Percentiles rank a stretch among this genome's conserved stretches.
These are phyloP conservation scores for Leccinum truebloodii DNA, from an alignment of 768 basidiomycete genomes.

Conservation along the genomic window DNA sequence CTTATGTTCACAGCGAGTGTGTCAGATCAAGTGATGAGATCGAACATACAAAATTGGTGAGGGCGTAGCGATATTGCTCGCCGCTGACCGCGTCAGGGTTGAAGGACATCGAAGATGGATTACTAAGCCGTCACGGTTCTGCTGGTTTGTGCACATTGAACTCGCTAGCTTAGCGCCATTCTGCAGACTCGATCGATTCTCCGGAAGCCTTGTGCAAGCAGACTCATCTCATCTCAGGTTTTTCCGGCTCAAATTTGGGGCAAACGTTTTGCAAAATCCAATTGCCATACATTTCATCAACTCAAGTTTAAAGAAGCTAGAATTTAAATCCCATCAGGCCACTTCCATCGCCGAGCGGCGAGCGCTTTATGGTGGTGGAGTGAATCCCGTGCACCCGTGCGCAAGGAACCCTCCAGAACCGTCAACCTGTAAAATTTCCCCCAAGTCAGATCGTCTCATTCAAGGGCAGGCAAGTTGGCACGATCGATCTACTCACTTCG, in stretches of 20 bases:
- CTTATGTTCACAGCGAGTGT: no score
- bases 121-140: no score
- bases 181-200: no score
- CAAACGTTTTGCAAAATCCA: neutral
- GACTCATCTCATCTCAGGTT: no score
- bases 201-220: no score
- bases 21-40: neutral
- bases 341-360: neutral
- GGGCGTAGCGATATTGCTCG: slow-evolving; percentile 80
- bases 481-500: neutral
- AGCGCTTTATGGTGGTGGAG: no score
- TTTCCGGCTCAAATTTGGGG: neutral
- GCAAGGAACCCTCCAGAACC: no score
- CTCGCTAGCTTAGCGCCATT: no score
- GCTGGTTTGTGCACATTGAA: neutral
- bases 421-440: no score
- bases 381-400: no score
- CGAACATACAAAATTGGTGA: slow-evolving; percentile 73
- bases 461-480: neutral
- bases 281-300: neutral
- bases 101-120: slow-evolving; percentile 3
- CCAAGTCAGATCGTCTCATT: neutral
- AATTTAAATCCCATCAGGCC: neutral
- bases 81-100: slow-evolving; percentile 39
- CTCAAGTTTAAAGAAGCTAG: neutral